Percentiles rank a stretch among this genome's conserved stretches.
These are phyloP conservation scores for Pichia cephalocereana DNA, from an alignment of 805 yeast genomes.

Conservation along the genomic window DNA sequence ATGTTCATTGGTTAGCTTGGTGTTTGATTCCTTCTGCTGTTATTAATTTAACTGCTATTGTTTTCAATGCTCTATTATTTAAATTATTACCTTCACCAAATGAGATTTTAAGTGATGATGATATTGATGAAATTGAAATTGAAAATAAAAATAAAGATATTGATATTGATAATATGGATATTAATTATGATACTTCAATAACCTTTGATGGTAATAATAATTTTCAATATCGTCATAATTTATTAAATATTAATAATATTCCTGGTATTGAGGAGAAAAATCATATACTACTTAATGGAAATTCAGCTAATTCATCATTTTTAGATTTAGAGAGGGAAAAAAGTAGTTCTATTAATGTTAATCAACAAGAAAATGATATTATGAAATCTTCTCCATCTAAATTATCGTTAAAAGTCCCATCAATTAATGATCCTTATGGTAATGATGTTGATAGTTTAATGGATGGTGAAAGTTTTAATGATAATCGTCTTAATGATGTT, in stretches of 20 bases:
- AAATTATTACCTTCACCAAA: conserved; percentile 11
- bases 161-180: no score
- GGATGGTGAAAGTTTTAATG: background rate
- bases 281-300: no score
- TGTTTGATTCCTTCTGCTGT: conserved; percentile 58
- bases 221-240: no score
- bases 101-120: conserved; percentile 8
- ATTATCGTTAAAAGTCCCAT: conserved; percentile 6
- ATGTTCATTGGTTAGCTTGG: conserved; percentile 68
- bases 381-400: background rate
- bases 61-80: conserved; percentile 36
- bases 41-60: conserved; percentile 40
- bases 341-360: background rate
- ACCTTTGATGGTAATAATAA: no score
- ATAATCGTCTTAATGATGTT: background rate
- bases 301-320: background rate
- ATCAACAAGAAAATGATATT: background rate
- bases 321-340: conserved; percentile 1
- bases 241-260: no score
- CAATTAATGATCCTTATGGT: conserved; percentile 8
- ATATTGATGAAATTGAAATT: conserved; percentile 5
- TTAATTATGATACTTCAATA: no score
- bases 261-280: no score
- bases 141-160: background rate
- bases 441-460: background rate